phyloP scores from a whole-genome alignment of 2,329 filamentous ascomycete genomes.

The Nemania sp. region DNA sequence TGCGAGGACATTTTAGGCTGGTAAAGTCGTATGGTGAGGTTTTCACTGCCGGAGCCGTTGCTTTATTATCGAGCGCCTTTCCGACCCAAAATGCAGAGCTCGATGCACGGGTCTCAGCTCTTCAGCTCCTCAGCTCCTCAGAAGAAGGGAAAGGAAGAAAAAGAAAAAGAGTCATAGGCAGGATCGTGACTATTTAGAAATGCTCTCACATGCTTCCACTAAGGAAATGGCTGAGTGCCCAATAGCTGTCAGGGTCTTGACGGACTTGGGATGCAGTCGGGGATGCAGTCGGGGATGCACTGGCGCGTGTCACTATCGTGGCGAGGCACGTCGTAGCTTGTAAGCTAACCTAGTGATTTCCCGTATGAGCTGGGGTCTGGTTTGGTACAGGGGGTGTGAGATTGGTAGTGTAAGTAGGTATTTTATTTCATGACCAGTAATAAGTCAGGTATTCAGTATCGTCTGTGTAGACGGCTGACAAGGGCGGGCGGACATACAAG shows the following conservation, averaged over 20 bases:
- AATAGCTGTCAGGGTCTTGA: too few species aligned
- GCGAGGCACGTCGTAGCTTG: neutral
- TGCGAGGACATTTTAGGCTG: constrained; percentile 18
- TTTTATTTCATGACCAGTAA: neutral
- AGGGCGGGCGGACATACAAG: too few species aligned
- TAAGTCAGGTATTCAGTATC: neutral
- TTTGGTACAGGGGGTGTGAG: neutral
- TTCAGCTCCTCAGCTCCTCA: too few species aligned
- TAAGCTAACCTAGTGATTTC: neutral
- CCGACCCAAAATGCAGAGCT: too few species aligned
- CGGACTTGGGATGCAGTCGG: too few species aligned
- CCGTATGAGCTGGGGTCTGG: constrained; percentile 4
- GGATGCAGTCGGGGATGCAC: too few species aligned
- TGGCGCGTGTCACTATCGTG: constrained; percentile 9
- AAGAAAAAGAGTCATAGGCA: too few species aligned
- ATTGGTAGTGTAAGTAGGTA: neutral
- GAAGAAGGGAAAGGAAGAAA: too few species aligned
- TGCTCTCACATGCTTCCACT: too few species aligned
- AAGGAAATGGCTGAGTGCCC: too few species aligned
- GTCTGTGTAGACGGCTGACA: neutral
- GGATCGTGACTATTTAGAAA: too few species aligned
- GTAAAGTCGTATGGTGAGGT: neutral
- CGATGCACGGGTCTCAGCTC: too few species aligned
- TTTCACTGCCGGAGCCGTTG: neutral
- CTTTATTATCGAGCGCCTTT: neutral